Evolutionary conservation across 306 rosid genomes (phyloP), one percentile per base, ranked within the genome.

Genomic region (Dryas alaskensis): DNA sequence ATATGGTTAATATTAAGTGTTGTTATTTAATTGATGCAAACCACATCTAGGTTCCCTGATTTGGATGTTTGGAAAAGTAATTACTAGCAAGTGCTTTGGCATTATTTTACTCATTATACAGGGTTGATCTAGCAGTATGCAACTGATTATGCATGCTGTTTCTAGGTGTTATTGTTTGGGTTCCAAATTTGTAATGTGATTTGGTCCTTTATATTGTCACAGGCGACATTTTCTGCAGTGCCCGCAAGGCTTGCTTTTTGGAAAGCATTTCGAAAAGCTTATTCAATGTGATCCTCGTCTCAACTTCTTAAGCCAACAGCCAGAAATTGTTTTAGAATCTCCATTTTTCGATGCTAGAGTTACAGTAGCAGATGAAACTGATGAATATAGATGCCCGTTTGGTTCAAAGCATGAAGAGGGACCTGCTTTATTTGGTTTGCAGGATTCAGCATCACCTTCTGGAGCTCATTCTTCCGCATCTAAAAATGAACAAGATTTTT

Each of bases 241-340:
- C 44, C 92, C 95, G 1, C 86, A 70, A 64, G 95, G 91, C 72
- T 49, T 83, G 55, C 58, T 72, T n/a, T 65, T 89, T 6, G 92
- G 92, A 57, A 91, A 86, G 89, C 97, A 87, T 81, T 91, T 82
- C 25, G 95, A 91, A 84, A 91, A 87, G 85, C 95, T 91, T 49
- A 73, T 91, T 61, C 97, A 91, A 79, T 89, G 97, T 62, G 95
- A 91, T 73, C 92, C 92, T 19, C 92, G 97, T 60, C 92, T 91
- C 78, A 83, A 83, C 75, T 84, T 72, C 49, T 79, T 91, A 27
- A 91, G 92, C 73, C 95, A 89, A 51, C 92, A 83, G 65, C 86
- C 81, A 8, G 97, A 89, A 43, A 60, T 87, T 55, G 92, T 87
- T 71, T 70, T 89, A 76, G 91, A 87, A 59, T 81, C 84, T 77